Base-by-base conservation (phyloP, 73 alveolate genomes). In the Paramecium sexaurelia region DNA sequence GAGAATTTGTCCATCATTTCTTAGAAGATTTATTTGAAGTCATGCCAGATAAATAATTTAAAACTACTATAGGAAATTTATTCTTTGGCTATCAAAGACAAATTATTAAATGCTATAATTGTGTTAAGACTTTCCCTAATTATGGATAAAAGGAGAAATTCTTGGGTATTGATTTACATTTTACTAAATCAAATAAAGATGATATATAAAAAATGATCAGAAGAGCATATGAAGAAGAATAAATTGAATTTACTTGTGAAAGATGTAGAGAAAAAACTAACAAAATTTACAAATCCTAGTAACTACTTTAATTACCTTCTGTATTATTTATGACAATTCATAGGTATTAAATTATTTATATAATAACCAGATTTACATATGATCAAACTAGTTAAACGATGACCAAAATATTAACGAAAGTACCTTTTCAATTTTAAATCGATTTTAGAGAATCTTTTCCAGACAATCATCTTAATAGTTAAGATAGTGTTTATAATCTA, bases 1-100 rank as follows among this genome's bases (percentile, higher is more conserved):
- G 90, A 8, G 90, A 78, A 33, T 78, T 78, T 43, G 75, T 33
- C 19, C 90, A 78, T 78, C 90, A 78, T 45, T 78, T 78, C 29
- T 78, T 78, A 27, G 90, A 78, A 22, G 90, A 78, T 24, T 24
- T 78, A 19, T 22, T 40, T 19, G 51, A 61, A 8, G 43, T 2
- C 6, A 61, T 27, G 4, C 51, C 51, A n/a, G 22, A 51, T n/a
- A 15, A 61, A 61, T 13, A 24, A 26, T 61, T 61, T 11, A 26
- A 61, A 61, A 11, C 43, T 13, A 61, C 83, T 7, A 36, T 78
- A 1, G 40, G 33, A 41, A 26, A 37, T 15, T 4, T 41, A 36
- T 78, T 78, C 35, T 78, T 78, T 43, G 90, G 90, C 5, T 40
- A 39, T 24, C 17, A 78, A 22, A 39, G 90, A 78, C 19, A 56